Evolutionary conservation across 2,329 filamentous ascomycete species (phyloP), one percentile per base, ranked within the genome.

Genomic region (Sclerotinia sclerotiorum): DNA sequence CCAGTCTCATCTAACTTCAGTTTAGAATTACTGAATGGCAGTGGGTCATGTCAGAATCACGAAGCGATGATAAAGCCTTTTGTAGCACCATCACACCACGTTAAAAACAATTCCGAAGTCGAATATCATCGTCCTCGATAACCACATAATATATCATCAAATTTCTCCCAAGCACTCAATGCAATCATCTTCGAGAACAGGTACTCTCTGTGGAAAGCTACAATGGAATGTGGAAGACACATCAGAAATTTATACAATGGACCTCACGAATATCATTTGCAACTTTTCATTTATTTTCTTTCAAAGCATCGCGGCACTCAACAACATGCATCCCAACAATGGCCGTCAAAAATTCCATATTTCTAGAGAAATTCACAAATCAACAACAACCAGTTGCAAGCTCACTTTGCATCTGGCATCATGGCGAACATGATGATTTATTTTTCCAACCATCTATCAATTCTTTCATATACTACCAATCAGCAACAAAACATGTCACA

Each of bases 401-500:
- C 19, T 32, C 4, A 21, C 27, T 2, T n/a, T 49, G 44, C 58
- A 39, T 24, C n/a, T 5, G 44, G 48, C 19, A 0, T 21, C 4
- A 49, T 35, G 32, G 17, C 21, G 27, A 32, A 32, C 13, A 49
- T 6, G 44, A 49, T 0, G 29, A 35, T 17, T 49, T 35, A 13
- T 61, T 49, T 19, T 24, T 24, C 4, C 3, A 49, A 19, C 13
- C 6, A 61, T 10, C 19, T 17, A 44, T 6, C 13, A 49, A 2
- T 32, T 11, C 13, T 5, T 2, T 15, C 24, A 15, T 35, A 15
- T 11, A 7, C 7, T 11, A 7, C 7, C n/a, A 6, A 32, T 79
- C 97, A 0, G 90, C 93, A 0, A 84, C 85, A 0, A 94, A 95
- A 70, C 97, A 97, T 73, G 88, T 88, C 0, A 97, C 98, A 92